Percentiles rank a stretch among this genome's conserved stretches.
Evolutionary conservation across 305 asterid species (phyloP).

Genomic region (Fraxinus nigra): DNA sequence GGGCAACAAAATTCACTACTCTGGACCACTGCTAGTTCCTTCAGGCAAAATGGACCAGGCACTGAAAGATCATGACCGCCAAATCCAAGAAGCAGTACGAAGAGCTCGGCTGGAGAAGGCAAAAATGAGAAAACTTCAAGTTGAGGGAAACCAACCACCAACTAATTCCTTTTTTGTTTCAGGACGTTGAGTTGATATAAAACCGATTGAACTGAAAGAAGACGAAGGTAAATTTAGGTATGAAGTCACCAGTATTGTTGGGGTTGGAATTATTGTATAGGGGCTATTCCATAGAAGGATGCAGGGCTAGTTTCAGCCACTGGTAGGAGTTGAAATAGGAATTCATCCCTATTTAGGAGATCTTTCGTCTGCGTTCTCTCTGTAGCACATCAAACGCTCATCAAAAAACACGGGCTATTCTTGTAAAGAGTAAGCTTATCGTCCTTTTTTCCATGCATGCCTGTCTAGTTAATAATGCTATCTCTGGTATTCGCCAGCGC

Average conservation of each 20-base stretch:
- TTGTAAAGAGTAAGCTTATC: slow-evolving; percentile 15
- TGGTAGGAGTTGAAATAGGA: slow-evolving; percentile 35
- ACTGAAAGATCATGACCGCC: slow-evolving; percentile 87
- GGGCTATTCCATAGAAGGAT: slow-evolving; percentile 28
- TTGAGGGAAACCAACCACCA: slow-evolving; percentile 48
- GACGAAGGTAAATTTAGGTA: slow-evolving; percentile 16
- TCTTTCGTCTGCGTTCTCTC: slow-evolving; percentile 26
- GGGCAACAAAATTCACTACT: slow-evolving; percentile 84
- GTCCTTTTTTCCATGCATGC: neutral
- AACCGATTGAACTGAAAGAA: slow-evolving; percentile 13
- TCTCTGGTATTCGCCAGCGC: neutral
- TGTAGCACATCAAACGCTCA: slow-evolving; percentile 26
- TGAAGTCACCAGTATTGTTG: slow-evolving; percentile 24
- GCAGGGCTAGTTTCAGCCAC: slow-evolving; percentile 25
- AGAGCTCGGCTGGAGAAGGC: slow-evolving; percentile 84
- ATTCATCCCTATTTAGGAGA: slow-evolving; percentile 18
- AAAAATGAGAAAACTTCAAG: slow-evolving; percentile 59
- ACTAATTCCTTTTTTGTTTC: slow-evolving; percentile 60
- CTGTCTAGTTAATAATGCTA: neutral
- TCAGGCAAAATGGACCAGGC: slow-evolving; percentile 85
- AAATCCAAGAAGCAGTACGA: slow-evolving; percentile 83
- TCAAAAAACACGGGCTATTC: slow-evolving; percentile 20
- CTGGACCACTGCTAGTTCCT: slow-evolving; percentile 81
- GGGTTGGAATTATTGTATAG: slow-evolving; percentile 49
- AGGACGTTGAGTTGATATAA: slow-evolving; percentile 50